Evolutionary conservation across 2,329 filamentous ascomycete species (phyloP).

Genomic region (Colletotrichum phormii): DNA sequence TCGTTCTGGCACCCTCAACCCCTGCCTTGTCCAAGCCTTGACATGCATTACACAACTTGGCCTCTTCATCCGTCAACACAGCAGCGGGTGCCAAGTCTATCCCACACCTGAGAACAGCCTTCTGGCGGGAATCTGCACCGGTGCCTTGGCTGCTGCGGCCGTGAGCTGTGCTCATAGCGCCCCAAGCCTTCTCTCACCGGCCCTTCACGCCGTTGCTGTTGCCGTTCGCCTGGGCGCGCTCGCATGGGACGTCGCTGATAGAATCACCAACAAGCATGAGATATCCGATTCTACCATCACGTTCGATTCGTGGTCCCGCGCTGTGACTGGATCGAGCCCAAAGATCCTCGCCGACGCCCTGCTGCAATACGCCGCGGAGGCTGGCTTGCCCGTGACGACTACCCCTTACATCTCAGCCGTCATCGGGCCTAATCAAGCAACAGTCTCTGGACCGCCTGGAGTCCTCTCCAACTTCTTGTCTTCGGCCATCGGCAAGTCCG

Average conservation of each 20-base stretch:
- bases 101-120: neutral
- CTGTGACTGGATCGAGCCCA: neutral
- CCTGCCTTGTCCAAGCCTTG: conserved; percentile 6
- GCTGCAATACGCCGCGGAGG: conserved; percentile 1
- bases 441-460: neutral
- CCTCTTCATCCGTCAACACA: conserved; percentile 20
- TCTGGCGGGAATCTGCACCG: conserved; percentile 7
- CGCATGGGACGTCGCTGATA: neutral
- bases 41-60: conserved; percentile 21
- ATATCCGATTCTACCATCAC: neutral
- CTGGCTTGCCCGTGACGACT: neutral
- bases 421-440: conserved; percentile 7
- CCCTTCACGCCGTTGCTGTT: conserved; percentile 1
- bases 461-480: neutral
- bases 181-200: neutral
- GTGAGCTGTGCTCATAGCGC: conserved; percentile 18
- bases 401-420: conserved; percentile 14
- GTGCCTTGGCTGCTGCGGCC: conserved; percentile 13
- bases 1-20: neutral
- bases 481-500: neutral
- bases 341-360: neutral
- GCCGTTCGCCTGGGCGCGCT: conserved; percentile 4
- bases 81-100: conserved; percentile 15
- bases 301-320: conserved; percentile 11
- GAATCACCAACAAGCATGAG: neutral